Evolutionary conservation across 768 basidiomycete species (phyloP).

Genomic region (Suillus clintonianus): DNA sequence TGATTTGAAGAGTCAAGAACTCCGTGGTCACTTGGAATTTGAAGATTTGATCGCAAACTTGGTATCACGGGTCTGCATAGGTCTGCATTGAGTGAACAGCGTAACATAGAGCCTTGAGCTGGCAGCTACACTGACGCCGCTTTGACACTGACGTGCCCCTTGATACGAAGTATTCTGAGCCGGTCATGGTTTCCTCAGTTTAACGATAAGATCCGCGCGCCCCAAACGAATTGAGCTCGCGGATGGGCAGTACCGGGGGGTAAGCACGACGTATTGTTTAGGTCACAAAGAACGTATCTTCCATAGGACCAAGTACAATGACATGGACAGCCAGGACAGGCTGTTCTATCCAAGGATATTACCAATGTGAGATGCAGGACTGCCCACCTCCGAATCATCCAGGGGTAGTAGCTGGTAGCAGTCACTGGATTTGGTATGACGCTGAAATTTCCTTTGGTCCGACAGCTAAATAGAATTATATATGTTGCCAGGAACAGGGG

Average conservation of each 20-base stretch:
- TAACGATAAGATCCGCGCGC: neutral
- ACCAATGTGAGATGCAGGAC: neutral
- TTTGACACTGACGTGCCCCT: neutral
- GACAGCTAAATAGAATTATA: neutral
- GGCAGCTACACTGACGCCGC: neutral
- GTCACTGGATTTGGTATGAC: neutral
- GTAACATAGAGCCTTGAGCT: neutral
- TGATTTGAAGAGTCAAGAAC: neutral
- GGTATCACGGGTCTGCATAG: neutral
- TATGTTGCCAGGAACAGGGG: neutral
- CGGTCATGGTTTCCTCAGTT: neutral
- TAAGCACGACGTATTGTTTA: neutral
- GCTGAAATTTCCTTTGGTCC: neutral
- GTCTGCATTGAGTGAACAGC: neutral
- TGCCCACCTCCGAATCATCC: neutral
- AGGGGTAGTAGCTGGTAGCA: neutral
- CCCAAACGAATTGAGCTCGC: neutral
- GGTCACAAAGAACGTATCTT: neutral
- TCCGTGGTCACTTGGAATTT: neutral
- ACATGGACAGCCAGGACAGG: neutral
- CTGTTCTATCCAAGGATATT: neutral
- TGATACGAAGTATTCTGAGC: neutral
- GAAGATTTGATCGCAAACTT: neutral
- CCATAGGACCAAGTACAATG: neutral
- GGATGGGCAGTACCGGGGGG: neutral